Base-by-base conservation (phyloP, 805 yeast genomes). In the Candida sithepensis region DNA sequence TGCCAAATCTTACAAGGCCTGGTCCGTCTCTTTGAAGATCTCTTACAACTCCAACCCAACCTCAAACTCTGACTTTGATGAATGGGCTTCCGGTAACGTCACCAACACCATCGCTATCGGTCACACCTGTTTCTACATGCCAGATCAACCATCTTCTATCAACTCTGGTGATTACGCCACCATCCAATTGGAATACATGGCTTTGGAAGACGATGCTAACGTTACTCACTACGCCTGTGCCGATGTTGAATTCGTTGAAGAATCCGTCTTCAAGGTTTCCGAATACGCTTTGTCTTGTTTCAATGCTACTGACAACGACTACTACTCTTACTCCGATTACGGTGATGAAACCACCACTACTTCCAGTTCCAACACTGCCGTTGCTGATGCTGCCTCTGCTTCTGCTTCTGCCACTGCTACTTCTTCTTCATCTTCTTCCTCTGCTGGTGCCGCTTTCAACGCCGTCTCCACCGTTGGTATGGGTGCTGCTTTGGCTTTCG, bases 161-260 rank as follows among this genome's bases (percentile, higher is more conserved):
- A 59, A 59, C 36, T 50, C 63, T 22, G 78, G 77, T 49, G 70
- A 67, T 51, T 55, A 61, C 44, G 78, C 76, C 22, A 73, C 78
- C 30, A 66, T 73, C 53, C 77, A 73, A 61, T 65, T 72, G 46
- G 68, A 64, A 55, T 73, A 73, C 59, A 70, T 61, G 74, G 77
- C 77, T 51, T 41, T 66, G n/a, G 75, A 71, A 45, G 68, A 64
- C 22, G 49, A 57, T 14, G 41, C 51, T 21, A 73, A 73, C 51
- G 63, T 67, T 41, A 72, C 77, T 18, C 75, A 65, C 57, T 73
- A 70, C 54, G 74, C 73, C 39, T 73, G 78, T 61, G 66, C 78
- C 24, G 78, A 73, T 52, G 53, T 73, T 49, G 53, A 42, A n/a
- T 73, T 71, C 50, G 77, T 73, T 45, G 74, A 70, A 56, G 70